A percentile compares a stretch with the other conserved stretches of the same genome.
phyloP scores from a whole-genome alignment of 768 basidiomycete genomes.

The Termitomyces heimii region DNA sequence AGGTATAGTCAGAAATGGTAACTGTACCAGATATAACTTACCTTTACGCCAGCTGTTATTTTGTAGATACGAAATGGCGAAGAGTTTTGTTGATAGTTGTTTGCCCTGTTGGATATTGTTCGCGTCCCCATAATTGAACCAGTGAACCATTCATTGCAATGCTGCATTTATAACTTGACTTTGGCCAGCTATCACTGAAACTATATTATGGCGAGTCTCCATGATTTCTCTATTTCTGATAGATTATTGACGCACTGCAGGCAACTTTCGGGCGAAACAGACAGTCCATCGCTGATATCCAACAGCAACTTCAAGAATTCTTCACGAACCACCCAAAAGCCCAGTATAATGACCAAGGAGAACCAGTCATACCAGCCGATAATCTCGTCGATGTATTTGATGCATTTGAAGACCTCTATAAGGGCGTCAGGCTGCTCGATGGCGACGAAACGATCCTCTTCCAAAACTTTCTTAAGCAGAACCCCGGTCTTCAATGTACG shows the following conservation, averaged over 20 bases:
- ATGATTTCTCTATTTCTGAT: background rate
- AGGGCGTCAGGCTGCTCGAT: slow-evolving; percentile 58
- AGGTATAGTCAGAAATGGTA: too few relatives aligned
- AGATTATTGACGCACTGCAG: background rate
- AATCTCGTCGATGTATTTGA: slow-evolving; percentile 68
- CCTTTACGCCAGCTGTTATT: too few relatives aligned
- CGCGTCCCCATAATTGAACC: background rate
- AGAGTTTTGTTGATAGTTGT: background rate
- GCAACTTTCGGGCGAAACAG: slow-evolving; percentile 50
- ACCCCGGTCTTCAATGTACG: slow-evolving; percentile 63
- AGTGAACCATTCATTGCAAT: background rate
- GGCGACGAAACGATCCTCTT: slow-evolving; percentile 59
- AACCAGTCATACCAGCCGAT: slow-evolving; percentile 63
- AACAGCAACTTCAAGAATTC: slow-evolving; percentile 60
- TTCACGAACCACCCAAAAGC: slow-evolving; percentile 62
- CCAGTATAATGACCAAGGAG: slow-evolving; percentile 50
- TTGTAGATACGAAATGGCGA: too few relatives aligned
- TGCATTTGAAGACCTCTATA: slow-evolving; percentile 53
- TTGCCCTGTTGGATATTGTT: slow-evolving; percentile 4
- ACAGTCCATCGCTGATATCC: slow-evolving; percentile 67
- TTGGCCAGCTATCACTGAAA: background rate
- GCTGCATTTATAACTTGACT: slow-evolving; percentile 12
- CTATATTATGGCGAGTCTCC: slow-evolving; percentile 10
- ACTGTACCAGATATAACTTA: too few relatives aligned
- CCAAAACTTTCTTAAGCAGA: slow-evolving; percentile 46